Percentiles rank a stretch among this genome's conserved stretches.
phyloP scores from a whole-genome alignment of 768 basidiomycete genomes.

The Cystofilobasidium ferigula region DNA sequence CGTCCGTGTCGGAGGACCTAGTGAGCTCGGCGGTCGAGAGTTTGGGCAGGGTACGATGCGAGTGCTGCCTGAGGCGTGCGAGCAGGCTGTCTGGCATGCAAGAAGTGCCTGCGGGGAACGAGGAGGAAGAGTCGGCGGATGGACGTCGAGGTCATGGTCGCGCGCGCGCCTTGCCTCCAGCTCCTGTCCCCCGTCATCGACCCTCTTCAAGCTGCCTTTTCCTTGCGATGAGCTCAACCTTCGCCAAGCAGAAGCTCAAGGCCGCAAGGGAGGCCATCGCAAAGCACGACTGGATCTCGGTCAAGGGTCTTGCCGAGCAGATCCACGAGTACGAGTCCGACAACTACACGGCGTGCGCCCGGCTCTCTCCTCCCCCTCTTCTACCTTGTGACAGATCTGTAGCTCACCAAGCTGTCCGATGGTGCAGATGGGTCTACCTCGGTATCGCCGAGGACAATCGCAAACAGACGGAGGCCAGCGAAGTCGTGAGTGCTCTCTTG shows the following conservation, averaged over 20 bases:
- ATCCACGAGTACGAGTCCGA: conserved; percentile 51
- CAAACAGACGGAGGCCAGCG: conserved; percentile 58
- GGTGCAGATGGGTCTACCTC: conserved; percentile 65
- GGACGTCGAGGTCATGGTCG: too few species aligned
- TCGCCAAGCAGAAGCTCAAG: conserved; percentile 66
- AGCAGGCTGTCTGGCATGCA: too few species aligned
- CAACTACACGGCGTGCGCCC: conserved; percentile 78
- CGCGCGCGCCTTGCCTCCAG: too few species aligned
- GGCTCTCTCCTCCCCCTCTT: not conserved
- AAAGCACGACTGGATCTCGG: conserved; percentile 62
- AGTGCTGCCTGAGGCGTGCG: too few species aligned
- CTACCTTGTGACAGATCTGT: not conserved
- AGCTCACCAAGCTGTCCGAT: conserved; percentile 3
- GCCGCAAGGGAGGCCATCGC: conserved; percentile 60
- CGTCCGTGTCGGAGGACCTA: too few species aligned
- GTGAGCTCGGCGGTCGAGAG: too few species aligned
- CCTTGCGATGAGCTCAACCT: conserved; percentile 17
- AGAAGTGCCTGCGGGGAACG: too few species aligned
- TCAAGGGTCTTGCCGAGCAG: conserved; percentile 55
- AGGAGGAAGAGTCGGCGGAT: too few species aligned
- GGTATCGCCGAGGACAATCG: conserved; percentile 70
- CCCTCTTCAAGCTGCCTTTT: not conserved
- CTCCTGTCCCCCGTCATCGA: not conserved
- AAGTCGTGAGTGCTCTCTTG: conserved; percentile 55
- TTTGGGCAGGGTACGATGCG: too few species aligned